A percentile compares a stretch with the other conserved stretches of the same genome.
phyloP scores from a whole-genome alignment of 176 grass and related monocot genomes.

The Rhynchospora tenuis region DNA sequence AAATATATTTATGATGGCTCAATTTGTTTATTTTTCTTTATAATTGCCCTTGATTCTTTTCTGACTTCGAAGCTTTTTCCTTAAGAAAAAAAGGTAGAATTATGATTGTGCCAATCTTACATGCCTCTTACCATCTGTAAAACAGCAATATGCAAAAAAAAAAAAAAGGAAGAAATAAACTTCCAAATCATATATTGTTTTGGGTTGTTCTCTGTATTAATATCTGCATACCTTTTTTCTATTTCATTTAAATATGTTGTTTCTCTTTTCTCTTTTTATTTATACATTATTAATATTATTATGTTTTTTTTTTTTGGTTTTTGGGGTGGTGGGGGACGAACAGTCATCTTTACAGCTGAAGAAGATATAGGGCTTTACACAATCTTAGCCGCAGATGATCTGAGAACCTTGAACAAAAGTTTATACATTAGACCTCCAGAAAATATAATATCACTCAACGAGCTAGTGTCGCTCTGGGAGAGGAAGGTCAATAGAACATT shows the following conservation, averaged over 20 bases:
- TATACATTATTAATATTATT: no score
- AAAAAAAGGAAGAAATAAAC: not conserved
- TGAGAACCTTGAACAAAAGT: constrained; percentile 23
- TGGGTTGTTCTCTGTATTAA: no score
- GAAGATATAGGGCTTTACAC: constrained; percentile 21
- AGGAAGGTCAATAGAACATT: not conserved
- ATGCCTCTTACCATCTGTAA: not conserved
- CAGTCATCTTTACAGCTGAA: constrained; percentile 10
- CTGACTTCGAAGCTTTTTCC: not conserved
- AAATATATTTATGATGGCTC: not conserved
- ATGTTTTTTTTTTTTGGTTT: not conserved
- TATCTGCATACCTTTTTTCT: no score
- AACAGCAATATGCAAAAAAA: no score
- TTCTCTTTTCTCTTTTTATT: no score
- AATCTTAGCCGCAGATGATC: constrained; percentile 25
- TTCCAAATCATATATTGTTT: no score
- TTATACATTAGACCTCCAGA: constrained; percentile 13
- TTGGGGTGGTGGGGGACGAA: not conserved
- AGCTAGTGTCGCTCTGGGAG: constrained; percentile 28
- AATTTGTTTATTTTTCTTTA: not conserved
- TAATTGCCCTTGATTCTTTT: not conserved
- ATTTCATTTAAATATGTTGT: no score
- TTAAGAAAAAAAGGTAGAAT: not conserved
- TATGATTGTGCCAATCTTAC: no score
- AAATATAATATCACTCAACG: constrained; percentile 22